Percentiles rank a stretch among this genome's conserved stretches.
phyloP scores from a whole-genome alignment of 2,329 filamentous ascomycete genomes.

The Venturia carpophila region DNA sequence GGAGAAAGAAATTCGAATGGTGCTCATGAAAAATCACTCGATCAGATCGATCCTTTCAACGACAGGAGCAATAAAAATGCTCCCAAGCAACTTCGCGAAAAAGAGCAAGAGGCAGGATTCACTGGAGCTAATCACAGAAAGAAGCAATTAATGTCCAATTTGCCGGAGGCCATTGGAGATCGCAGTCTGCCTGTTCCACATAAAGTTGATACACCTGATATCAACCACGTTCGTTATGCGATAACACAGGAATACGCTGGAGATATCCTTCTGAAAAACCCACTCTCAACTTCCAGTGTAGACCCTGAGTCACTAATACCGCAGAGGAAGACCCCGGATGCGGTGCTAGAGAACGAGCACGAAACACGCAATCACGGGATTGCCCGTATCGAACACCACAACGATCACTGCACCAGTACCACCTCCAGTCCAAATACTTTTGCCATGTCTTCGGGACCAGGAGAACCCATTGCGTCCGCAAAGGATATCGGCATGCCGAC shows the following conservation, averaged over 20 bases:
- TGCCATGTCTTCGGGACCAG: not conserved
- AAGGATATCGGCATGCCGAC: slow-evolving; percentile 7
- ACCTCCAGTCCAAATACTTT: not conserved
- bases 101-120: not conserved
- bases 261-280: not conserved
- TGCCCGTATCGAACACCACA: not conserved
- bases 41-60: not conserved
- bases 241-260: not conserved
- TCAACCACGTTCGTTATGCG: not conserved
- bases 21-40: not conserved
- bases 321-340: not conserved
- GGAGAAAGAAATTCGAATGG: not conserved
- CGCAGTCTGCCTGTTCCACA: not conserved
- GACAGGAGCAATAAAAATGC: not conserved
- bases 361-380: not conserved
- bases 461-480: not conserved
- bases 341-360: not conserved
- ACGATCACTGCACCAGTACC: no score
- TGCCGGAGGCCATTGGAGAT: not conserved
- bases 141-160: slow-evolving; percentile 2
- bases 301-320: not conserved
- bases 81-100: not conserved
- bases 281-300: not conserved
- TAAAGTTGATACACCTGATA: not conserved
- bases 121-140: not conserved